Conservation (phyloP, 176 grass and related monocot genomes). For the Hsuehochloa calcarea region DNA sequence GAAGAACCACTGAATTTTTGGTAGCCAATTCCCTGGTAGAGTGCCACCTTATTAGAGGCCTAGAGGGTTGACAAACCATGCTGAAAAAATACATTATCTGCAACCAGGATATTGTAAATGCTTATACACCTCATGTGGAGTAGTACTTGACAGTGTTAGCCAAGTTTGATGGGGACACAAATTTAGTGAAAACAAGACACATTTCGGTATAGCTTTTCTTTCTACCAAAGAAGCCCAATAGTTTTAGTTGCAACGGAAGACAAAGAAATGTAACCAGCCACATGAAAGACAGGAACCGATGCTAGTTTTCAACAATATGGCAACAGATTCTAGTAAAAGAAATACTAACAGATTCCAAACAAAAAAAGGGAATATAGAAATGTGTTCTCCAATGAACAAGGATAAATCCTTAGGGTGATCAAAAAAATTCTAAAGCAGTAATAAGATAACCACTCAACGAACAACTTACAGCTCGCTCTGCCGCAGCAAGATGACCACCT, state of each 20-base stretch:
- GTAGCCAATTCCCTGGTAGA: not conserved
- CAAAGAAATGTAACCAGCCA: not conserved
- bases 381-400: not conserved
- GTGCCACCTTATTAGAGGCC: not conserved
- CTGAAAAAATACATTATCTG: not conserved
- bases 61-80: not conserved
- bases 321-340: not conserved
- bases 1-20: not conserved
- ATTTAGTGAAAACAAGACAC: not conserved
- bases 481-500: slow-evolving; percentile 33
- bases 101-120: not conserved
- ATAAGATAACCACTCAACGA: not conserved
- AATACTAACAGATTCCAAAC: not conserved
- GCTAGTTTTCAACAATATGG: not conserved
- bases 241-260: not conserved
- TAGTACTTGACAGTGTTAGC: not conserved
- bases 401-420: not conserved
- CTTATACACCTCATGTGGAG: not conserved
- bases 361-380: not conserved
- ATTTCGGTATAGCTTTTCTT: not conserved
- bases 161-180: not conserved
- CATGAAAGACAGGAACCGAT: not conserved
- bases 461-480: slow-evolving; percentile 49
- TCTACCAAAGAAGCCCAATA: not conserved
- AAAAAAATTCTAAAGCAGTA: slow-evolving; percentile 9